These are phyloP conservation scores for Hypoxylon fragiforme DNA, from an alignment of 495 filamentous ascomycete species.

Conservation along the genomic window DNA sequence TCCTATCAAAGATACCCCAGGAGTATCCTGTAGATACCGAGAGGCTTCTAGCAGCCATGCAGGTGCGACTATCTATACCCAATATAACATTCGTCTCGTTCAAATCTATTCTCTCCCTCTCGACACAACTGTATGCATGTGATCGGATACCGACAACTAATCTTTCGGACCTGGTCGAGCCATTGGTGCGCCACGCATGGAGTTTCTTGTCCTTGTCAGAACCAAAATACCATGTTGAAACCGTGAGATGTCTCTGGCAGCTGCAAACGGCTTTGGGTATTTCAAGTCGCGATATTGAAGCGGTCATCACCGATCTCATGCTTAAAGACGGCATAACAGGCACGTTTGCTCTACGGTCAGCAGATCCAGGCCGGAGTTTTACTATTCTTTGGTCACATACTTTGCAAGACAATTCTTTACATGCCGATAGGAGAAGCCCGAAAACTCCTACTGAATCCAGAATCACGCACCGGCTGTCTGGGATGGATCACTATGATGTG, in stretches of 20 bases:
- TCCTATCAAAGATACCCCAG: conserved; percentile 60
- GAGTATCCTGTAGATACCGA: conserved; percentile 56
- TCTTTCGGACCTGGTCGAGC: conserved; percentile 66
- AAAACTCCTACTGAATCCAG: conserved; percentile 57
- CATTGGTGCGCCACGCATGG: conserved; percentile 75
- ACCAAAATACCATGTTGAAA: conserved; percentile 92
- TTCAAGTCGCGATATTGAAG: conserved; percentile 67
- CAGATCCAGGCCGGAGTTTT: conserved; percentile 66
- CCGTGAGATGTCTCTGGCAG: conserved; percentile 82
- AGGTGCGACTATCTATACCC: conserved; percentile 42
- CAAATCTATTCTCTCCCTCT: conserved; percentile 63
- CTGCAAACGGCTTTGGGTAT: conserved; percentile 66
- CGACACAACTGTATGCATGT: conserved; percentile 64
- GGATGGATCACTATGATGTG: conserved; percentile 60
- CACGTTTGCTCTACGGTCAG: conserved; percentile 53
- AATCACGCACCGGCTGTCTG: conserved; percentile 48
- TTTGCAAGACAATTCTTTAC: conserved; percentile 59
- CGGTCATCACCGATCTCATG: conserved; percentile 76
- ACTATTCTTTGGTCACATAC: conserved; percentile 80
- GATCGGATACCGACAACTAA: conserved; percentile 58
- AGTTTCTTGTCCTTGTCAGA: conserved; percentile 72
- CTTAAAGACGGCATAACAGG: conserved; percentile 55
- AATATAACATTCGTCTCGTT: conserved; percentile 53
- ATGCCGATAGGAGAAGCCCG: conserved; percentile 49
- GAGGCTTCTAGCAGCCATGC: conserved; percentile 60